A percentile compares a stretch with the other conserved stretches of the same genome.
phyloP scores from a whole-genome alignment of 305 asterid genomes.

The Fraxinus xanthoxyloides region DNA sequence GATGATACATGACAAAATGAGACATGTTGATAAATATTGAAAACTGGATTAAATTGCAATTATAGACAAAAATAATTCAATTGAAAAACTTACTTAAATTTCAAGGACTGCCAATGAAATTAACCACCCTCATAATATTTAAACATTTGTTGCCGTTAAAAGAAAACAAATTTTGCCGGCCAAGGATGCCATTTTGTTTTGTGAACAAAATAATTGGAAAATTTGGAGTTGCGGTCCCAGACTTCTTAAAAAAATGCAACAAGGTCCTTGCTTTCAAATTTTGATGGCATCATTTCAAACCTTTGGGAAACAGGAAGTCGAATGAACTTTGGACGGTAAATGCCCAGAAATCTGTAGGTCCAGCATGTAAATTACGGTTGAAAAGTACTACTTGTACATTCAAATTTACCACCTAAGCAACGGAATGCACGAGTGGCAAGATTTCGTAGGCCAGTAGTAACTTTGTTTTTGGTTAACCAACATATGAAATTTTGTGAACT shows the following conservation, averaged over 20 bases:
- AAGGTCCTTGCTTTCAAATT: not conserved
- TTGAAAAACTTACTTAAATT: not conserved
- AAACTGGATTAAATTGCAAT: not conserved
- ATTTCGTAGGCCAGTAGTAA: not conserved
- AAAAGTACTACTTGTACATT: not conserved
- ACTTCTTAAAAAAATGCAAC: not conserved
- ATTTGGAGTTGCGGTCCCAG: not conserved
- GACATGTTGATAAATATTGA: not conserved
- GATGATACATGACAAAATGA: not conserved
- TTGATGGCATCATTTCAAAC: not conserved
- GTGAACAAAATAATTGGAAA: not conserved
- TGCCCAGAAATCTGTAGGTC: not conserved
- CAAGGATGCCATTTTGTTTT: not conserved
- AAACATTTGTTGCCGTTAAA: not conserved
- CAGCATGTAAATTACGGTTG: not conserved
- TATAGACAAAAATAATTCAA: not conserved
- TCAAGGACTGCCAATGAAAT: not conserved
- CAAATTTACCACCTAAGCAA: not conserved
- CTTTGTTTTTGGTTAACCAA: not conserved
- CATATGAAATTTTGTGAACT: too few relatives aligned
- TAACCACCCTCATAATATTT: not conserved
- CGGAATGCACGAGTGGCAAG: not conserved
- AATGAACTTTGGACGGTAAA: not conserved
- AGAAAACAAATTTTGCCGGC: not conserved
- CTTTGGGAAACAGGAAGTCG: not conserved